Percentiles rank a stretch among this genome's conserved stretches.
Evolutionary conservation across 495 filamentous ascomycete species (phyloP).

Genomic region (Neurospora discreta): DNA sequence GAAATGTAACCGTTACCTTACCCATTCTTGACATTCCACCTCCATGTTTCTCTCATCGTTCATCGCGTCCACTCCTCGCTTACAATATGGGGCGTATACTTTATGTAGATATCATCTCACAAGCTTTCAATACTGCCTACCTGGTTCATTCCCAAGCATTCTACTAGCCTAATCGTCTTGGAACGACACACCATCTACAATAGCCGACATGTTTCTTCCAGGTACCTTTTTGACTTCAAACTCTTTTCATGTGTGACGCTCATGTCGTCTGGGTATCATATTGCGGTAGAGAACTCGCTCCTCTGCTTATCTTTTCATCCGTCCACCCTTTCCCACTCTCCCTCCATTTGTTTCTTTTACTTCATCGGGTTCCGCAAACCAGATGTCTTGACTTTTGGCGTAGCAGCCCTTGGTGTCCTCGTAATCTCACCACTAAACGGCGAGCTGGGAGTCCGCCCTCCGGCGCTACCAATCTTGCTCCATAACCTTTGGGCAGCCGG

Average conservation of each 20-base stretch:
- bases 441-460: conserved; percentile 35
- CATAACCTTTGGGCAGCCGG: conserved; percentile 76
- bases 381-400: conserved; percentile 13
- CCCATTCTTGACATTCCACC: neutral
- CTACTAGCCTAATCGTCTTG: neutral
- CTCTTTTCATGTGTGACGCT: neutral
- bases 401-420: conserved; percentile 22
- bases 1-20: neutral
- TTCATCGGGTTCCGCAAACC: conserved; percentile 14
- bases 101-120: neutral
- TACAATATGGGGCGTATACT: neutral
- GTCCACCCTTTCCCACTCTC: neutral
- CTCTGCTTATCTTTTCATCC: neutral
- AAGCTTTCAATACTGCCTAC: neutral
- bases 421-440: conserved; percentile 30
- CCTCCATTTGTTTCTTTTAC: neutral
- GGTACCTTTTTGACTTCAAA: neutral
- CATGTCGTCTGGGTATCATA: conserved; percentile 9
- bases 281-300: neutral
- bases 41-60: neutral
- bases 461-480: conserved; percentile 49
- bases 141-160: neutral
- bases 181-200: neutral
- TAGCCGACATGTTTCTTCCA: neutral
- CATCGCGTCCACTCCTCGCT: neutral